phyloP scores from a whole-genome alignment of 768 basidiomycete species.

The Lanmaoa rubissima region DNA sequence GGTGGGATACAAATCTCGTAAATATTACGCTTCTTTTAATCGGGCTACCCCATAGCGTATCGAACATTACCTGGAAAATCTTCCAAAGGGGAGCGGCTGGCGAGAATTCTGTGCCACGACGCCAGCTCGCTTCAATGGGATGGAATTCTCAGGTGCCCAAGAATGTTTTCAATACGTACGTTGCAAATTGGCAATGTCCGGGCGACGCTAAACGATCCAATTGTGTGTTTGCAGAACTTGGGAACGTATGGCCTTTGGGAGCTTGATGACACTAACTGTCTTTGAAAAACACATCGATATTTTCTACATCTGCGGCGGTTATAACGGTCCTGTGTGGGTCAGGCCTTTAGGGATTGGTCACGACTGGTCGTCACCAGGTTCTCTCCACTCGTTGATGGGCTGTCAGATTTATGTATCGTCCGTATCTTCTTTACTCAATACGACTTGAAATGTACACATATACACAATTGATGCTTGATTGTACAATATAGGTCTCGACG shows the following conservation, averaged over 20 bases:
- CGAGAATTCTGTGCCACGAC: constrained; percentile 34
- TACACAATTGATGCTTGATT: neutral
- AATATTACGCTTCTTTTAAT: neutral
- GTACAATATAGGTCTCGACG: neutral
- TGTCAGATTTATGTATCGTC: neutral
- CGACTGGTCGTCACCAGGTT: no score
- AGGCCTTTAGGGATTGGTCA: no score
- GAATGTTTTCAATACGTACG: constrained; percentile 24
- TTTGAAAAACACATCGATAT: neutral
- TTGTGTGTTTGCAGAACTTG: constrained; percentile 6
- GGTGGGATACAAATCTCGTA: constrained; percentile 8
- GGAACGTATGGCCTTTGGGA: constrained; percentile 27
- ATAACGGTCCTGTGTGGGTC: no score
- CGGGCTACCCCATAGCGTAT: constrained; percentile 17
- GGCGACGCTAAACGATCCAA: neutral
- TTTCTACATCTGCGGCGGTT: neutral
- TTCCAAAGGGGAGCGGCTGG: constrained; percentile 30
- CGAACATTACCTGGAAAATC: constrained; percentile 30
- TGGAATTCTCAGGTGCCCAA: constrained; percentile 26
- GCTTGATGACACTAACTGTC: constrained; percentile 19
- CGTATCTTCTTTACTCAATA: neutral
- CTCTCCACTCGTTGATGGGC: no score
- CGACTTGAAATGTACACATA: neutral
- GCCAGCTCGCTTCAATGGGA: constrained; percentile 23
- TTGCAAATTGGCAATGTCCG: neutral